Evolutionary conservation across 345 rosid genomes (phyloP), one percentile per base, ranked within the genome.

Genomic region (Hypericum androsaemum): DNA sequence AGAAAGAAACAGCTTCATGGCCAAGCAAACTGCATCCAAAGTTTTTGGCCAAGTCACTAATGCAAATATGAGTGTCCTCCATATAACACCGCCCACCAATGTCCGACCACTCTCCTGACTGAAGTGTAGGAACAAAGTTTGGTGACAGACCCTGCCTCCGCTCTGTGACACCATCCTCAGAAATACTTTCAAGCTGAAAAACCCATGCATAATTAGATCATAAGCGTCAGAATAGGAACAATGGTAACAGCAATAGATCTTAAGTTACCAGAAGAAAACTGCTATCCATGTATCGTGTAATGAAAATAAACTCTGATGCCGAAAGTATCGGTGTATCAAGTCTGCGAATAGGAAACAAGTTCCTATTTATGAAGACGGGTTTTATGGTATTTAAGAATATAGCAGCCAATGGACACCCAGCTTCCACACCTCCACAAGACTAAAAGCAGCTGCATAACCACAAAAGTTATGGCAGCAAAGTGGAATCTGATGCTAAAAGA

Each of bases 21-120:
- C 39, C 52, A 52, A 57, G 67, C 50, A 63, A 57, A 63, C 61
- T 17, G 37, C 16, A 46, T 57, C 82, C 76, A 61, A 77, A 77
- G 11, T 67, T 76, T 65, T 71, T 64, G 43, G 86, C 77, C 67
- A 89, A 55, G 63, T 86, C 78, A 4, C 68, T 72, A 35, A 89
- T 86, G 76, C 97, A 83, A 57, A 86, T 48, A 63, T 80, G 73
- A 12, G 84, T 82, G 62, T 89, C 97, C 68, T 89, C 97, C 95
- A 89, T 86, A 48, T 72, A 40, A 41, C 51, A 8, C 37, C 95
- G 84, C 17, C 53, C 53, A 5, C 90, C 80, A 41, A 86, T 83
- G 59, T 86, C 86, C 37, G 90, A 70, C 76, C 86, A 89, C 45
- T 81, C 86, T 59, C 95, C 97, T 1, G 95, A 80, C 8, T 86